Conservation (phyloP, 2,329 filamentous ascomycete species). For the Claviceps sp. region DNA sequence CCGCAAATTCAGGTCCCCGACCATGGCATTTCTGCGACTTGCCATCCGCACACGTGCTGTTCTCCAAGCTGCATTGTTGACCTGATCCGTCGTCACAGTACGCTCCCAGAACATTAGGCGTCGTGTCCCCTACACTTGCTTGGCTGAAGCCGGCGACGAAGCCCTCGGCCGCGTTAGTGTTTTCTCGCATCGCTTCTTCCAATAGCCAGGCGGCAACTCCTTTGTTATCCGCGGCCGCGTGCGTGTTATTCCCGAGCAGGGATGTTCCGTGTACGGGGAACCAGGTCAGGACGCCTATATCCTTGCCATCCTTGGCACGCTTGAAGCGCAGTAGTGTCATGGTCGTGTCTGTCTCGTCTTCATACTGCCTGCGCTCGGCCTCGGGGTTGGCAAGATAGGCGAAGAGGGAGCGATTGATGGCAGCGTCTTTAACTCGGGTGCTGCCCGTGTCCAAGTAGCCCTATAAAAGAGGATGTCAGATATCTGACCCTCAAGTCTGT, state of each 20-base stretch:
- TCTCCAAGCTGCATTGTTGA: slow-evolving; percentile 57
- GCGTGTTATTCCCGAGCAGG: slow-evolving; percentile 79
- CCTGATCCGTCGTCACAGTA: slow-evolving; percentile 80
- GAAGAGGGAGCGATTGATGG: slow-evolving; percentile 80
- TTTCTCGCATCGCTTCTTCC: slow-evolving; percentile 51
- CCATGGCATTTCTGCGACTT: slow-evolving; percentile 59
- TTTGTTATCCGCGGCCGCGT: slow-evolving; percentile 92
- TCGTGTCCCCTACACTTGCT: slow-evolving; percentile 81
- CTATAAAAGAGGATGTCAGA: slow-evolving; percentile 9
- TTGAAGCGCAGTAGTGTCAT: slow-evolving; percentile 71
- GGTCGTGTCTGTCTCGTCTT: slow-evolving; percentile 35
- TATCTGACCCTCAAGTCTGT: no score
- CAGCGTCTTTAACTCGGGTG: slow-evolving; percentile 58
- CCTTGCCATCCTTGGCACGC: slow-evolving; percentile 59
- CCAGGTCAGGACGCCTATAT: slow-evolving; percentile 75
- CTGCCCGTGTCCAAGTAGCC: slow-evolving; percentile 60
- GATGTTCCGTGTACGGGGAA: slow-evolving; percentile 89
- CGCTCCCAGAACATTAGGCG: slow-evolving; percentile 74
- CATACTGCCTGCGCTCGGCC: slow-evolving; percentile 58
- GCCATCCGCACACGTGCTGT: slow-evolving; percentile 68
- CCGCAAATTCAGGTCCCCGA: slow-evolving; percentile 54
- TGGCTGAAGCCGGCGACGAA: slow-evolving; percentile 92
- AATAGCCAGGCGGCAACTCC: slow-evolving; percentile 79
- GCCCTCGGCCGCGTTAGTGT: slow-evolving; percentile 41
- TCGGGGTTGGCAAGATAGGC: slow-evolving; percentile 79